Evolutionary conservation across 768 basidiomycete species (phyloP), one percentile per base, ranked within the genome.

Genomic region (Rhodotorula sphaerocarpa): DNA sequence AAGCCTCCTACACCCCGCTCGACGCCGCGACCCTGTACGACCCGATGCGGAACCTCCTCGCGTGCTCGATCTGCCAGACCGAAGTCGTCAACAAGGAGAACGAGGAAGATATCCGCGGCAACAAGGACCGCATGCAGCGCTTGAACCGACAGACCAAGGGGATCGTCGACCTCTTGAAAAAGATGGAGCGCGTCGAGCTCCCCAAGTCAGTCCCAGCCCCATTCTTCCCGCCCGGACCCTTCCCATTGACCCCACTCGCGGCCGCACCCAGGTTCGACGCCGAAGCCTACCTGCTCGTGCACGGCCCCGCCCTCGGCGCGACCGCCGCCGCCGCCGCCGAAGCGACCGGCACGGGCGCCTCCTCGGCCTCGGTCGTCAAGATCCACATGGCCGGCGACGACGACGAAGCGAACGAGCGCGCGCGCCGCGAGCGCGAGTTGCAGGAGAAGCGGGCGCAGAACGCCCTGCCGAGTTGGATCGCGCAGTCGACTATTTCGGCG

Each of bases 21-120:
- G 90, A 97, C 64, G 86, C 85, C 52, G 84, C 87, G 76, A 84
- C 82, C 67, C 79, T 96, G 52, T 84, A 90, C 79, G 87, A 91
- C 75, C 83, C 83, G 64, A 51, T 74, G 41, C 79, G 78, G 28
- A 83, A 83, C 57, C 76, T 81, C 11, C 83, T 97, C 69, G 79
- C 84, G 31, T 99, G 95, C 75, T 90, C 93, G 74, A 83, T 86
- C 64, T 97, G 93, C 72, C 69, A 70, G 12, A 83, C 83, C 30
- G 91, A 93, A 74, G 81, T 97, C 20, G 79, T 88, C 31, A 88
- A 96, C 75, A 92, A 95, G 71, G 90, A 92, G 76, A 86, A 91
- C 67, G 83, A 86, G 14, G 90, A 89, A 76, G 86, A 83, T 61
- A 86, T 87, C 10, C 78, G 79, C 62, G 88, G 88, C 15, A 88